These are phyloP conservation scores for Epichloe scottii DNA, from an alignment of 2,329 filamentous ascomycete genomes.

Conservation along the genomic window DNA sequence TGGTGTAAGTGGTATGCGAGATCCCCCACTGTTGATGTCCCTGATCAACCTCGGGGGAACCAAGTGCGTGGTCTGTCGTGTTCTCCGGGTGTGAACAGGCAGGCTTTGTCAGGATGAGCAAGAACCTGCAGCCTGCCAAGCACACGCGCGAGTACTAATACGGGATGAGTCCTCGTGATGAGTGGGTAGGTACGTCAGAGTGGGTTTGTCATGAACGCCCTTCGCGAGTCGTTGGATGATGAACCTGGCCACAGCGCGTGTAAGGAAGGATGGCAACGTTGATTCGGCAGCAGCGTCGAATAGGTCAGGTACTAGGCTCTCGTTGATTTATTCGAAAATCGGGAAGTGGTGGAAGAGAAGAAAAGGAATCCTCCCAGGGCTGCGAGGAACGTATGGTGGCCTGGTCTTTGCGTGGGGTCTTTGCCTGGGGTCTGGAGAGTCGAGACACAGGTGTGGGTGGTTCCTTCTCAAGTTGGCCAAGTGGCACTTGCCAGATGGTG, in stretches of 20 bases:
- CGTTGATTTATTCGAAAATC: background rate
- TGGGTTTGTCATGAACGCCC: background rate
- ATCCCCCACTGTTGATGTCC: background rate
- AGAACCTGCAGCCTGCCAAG: background rate
- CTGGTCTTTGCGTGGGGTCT: too few relatives aligned
- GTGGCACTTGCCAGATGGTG: background rate
- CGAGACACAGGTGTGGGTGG: background rate
- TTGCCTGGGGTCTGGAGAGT: too few relatives aligned
- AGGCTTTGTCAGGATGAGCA: background rate
- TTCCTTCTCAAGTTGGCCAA: background rate
- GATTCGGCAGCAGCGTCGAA: too few relatives aligned
- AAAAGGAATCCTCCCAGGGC: background rate
- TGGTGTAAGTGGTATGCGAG: background rate
- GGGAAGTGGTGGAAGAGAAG: background rate
- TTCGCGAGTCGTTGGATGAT: background rate
- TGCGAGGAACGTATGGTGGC: too few relatives aligned
- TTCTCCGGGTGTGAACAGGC: background rate
- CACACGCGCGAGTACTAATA: background rate
- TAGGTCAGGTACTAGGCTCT: background rate
- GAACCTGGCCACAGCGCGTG: too few relatives aligned
- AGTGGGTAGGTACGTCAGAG: background rate
- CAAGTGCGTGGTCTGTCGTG: background rate
- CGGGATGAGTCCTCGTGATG: slow-evolving; percentile 1
- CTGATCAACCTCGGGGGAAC: background rate
- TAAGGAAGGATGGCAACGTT: background rate